Percentiles rank a stretch among this genome's conserved stretches.
Evolutionary conservation across 2,329 filamentous ascomycete species (phyloP).

Genomic region (Alternaria conjuncta): DNA sequence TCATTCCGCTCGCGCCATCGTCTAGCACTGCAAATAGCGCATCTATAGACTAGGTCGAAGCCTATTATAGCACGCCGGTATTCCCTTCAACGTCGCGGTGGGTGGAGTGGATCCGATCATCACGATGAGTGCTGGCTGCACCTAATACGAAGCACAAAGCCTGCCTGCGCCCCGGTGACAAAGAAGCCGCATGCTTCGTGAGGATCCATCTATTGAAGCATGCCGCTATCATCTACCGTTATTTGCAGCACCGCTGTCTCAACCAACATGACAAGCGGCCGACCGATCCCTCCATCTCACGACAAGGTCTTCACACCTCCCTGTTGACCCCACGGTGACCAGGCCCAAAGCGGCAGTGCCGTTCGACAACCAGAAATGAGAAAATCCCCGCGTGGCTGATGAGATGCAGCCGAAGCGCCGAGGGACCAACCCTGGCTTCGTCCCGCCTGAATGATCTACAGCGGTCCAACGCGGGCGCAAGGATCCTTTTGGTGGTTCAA

Average conservation of each 20-base stretch:
- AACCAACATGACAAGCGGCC: slow-evolving; percentile 20
- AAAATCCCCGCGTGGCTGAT: slow-evolving; percentile 43
- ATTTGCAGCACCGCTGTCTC: slow-evolving; percentile 12
- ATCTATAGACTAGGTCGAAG: slow-evolving; percentile 7
- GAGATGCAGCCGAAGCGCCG: slow-evolving; percentile 46
- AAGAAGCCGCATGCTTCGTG: slow-evolving; percentile 19
- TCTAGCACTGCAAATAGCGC: slow-evolving; percentile 6
- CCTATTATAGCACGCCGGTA: neutral
- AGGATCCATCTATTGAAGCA: slow-evolving; percentile 7
- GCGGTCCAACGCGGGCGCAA: slow-evolving; percentile 40
- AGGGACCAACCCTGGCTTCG: slow-evolving; percentile 36
- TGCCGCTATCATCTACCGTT: slow-evolving; percentile 20
- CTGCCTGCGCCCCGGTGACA: slow-evolving; percentile 28
- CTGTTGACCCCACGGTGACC: slow-evolving; percentile 39
- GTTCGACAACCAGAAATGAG: slow-evolving; percentile 43
- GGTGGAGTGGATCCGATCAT: slow-evolving; percentile 17
- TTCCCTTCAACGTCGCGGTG: slow-evolving; percentile 1
- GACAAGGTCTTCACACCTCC: slow-evolving; percentile 21
- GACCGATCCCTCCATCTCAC: slow-evolving; percentile 6
- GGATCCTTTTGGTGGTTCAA: slow-evolving; percentile 33
- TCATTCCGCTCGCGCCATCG: slow-evolving; percentile 7
- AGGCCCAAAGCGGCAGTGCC: slow-evolving; percentile 39
- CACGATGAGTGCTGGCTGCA: slow-evolving; percentile 14
- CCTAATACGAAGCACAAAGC: slow-evolving; percentile 16
- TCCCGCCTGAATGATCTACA: slow-evolving; percentile 48